These are phyloP conservation scores for Dunaliella salina DNA, from an alignment of 163 green algal species.

Conservation along the genomic window DNA sequence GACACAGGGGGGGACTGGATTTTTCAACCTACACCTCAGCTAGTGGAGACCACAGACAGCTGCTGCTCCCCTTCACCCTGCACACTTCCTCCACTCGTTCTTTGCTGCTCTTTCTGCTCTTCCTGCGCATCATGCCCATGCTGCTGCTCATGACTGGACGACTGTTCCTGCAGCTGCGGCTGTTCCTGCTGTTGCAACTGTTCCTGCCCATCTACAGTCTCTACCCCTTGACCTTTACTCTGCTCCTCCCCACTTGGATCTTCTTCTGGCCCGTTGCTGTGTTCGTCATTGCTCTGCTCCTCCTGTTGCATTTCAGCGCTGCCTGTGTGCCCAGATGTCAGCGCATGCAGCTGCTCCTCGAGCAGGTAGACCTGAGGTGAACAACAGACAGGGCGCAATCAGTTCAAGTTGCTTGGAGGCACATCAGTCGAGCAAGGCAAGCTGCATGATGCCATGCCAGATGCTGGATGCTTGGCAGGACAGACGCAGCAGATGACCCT, in stretches of 20 bases:
- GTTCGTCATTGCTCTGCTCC: background rate
- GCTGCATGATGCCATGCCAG: too few species aligned
- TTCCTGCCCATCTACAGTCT: background rate
- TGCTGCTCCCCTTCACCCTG: background rate
- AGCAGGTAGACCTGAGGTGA: background rate
- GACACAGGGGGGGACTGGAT: background rate
- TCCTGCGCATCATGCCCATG: background rate
- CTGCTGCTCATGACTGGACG: background rate
- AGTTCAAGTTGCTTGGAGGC: too few species aligned
- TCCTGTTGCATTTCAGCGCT: background rate
- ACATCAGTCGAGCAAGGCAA: too few species aligned
- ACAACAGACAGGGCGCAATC: background rate
- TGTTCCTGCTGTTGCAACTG: background rate
- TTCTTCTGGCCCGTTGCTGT: background rate
- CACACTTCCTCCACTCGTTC: background rate
- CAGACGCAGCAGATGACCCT: too few species aligned
- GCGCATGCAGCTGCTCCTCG: slow-evolving; percentile 1
- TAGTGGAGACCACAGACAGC: background rate
- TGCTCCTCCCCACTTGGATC: background rate
- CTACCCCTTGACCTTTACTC: background rate
- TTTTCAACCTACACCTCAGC: background rate
- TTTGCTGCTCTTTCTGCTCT: background rate
- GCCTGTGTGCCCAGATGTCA: background rate
- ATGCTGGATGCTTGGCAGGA: too few species aligned
- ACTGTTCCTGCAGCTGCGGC: background rate